Evolutionary conservation across 768 basidiomycete species (phyloP).

Genomic region (Leucogyrophana mollusca): DNA sequence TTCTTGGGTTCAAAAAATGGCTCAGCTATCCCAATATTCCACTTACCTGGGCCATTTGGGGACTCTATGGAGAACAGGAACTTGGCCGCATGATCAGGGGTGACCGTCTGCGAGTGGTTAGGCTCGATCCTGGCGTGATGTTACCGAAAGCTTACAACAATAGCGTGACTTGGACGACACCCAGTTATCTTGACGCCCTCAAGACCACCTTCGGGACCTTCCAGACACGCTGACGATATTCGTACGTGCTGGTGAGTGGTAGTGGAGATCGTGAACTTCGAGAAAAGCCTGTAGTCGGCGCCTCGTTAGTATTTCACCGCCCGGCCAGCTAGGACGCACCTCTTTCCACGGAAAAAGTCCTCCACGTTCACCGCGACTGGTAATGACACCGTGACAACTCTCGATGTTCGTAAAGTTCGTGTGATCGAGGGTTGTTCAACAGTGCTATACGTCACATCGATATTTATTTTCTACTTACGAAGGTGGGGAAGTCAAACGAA

Average conservation of each 20-base stretch:
- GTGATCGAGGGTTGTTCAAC: conserved; percentile 46
- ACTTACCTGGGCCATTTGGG: conserved; percentile 54
- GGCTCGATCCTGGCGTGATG: conserved; percentile 5
- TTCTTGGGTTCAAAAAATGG: conserved; percentile 28
- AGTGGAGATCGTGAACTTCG: conserved; percentile 86
- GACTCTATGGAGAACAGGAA: conserved; percentile 83
- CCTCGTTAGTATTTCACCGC: neutral
- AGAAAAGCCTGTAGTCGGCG: conserved; percentile 63
- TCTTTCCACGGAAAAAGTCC: conserved; percentile 89
- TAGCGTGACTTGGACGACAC: conserved; percentile 44
- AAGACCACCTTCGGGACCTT: conserved; percentile 39
- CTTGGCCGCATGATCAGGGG: conserved; percentile 70
- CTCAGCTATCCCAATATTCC: no score
- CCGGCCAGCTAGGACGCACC: conserved; percentile 41
- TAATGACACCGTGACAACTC: conserved; percentile 63
- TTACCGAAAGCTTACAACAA: conserved; percentile 37
- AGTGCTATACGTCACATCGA: conserved; percentile 70
- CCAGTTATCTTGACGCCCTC: conserved; percentile 53
- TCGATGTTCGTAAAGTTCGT: conserved; percentile 54
- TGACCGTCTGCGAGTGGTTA: conserved; percentile 57
- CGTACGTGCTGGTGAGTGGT: conserved; percentile 80
- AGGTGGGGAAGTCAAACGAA: conserved; percentile 2
- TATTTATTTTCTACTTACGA: conserved; percentile 57
- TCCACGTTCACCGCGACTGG: conserved; percentile 93
- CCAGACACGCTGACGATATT: conserved; percentile 59